These are phyloP conservation scores for Lolium multiflorum DNA, from an alignment of 176 grass and related monocot genomes.

Conservation along the genomic window DNA sequence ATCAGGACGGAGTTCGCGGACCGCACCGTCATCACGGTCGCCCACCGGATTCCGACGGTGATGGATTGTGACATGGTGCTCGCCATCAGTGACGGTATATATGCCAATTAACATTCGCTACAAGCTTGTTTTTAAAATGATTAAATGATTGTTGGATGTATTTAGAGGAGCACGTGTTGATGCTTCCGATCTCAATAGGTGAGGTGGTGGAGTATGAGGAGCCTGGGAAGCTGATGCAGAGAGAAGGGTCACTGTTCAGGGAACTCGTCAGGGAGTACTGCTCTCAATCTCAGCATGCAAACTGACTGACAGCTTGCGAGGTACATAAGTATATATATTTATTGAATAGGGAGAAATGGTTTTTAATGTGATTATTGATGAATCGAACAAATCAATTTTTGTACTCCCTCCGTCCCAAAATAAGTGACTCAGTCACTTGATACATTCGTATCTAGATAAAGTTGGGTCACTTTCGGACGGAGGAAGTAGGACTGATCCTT, in stretches of 20 bases:
- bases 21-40: background rate
- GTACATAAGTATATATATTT: no score
- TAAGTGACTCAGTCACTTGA: no score
- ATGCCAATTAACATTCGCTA: background rate
- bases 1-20: background rate
- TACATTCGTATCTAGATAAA: no score
- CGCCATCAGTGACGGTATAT: background rate
- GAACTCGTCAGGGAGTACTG: background rate
- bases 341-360: no score
- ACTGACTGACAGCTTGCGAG: background rate
- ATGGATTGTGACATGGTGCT: background rate
- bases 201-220: background rate
- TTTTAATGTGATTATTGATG: background rate
- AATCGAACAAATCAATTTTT: background rate
- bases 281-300: background rate
- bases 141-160: background rate
- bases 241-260: background rate
- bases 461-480: no score
- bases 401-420: no score
- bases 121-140: background rate
- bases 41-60: background rate
- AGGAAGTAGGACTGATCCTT: background rate
- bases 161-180: background rate
- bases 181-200: background rate
- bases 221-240: background rate